Base-by-base conservation (phyloP, 2,329 filamentous ascomycete genomes). In the Penicillium expansum region DNA sequence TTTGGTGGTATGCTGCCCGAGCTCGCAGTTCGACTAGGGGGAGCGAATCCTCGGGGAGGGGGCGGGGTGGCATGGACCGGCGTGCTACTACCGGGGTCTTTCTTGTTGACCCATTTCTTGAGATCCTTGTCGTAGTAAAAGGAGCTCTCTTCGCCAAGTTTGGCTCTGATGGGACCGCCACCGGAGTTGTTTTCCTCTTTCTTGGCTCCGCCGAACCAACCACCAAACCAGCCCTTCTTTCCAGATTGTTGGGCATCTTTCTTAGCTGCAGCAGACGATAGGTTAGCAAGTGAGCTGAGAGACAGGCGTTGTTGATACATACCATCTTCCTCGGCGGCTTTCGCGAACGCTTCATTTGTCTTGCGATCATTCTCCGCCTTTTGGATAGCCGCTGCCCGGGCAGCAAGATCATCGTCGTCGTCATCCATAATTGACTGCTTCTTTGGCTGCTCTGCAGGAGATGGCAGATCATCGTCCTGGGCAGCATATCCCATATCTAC, bases 81-180 rank as follows among this genome's bases (percentile, higher is more conserved):
- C 24, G 80, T 83, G 53, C 89, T 87, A 8, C 84, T 83, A 14
- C 78, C 79, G 13, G 87, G 87, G 11, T 86, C 85, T 72, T 96
- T 97, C 80, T 97, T 97, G 79, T 99, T 97, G 72, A 99, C 82
- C 95, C 95, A 99, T 72, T 94, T 92, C 79, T 96, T 95, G 51
- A 96, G 83, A n/a, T 97, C 90, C 2, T 92, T 89, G 70, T 99
- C 94, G 69, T 94, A 99, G 64, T 93, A 88, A 74, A 99, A 97
- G 44, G 87, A 91, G 73, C 86, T 96, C 69, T 94, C 86, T 74
- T 99, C 95, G 59, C 93, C 95, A 9, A 99, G 83, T 69, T 99
- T 99, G 60, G 95, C 94, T 66, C 85, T 86, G 72, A 97, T 90
- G n/a, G 92, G 85, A 29, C 74, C 76, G 24, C 68, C 65, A 48